A percentile compares a stretch with the other conserved stretches of the same genome.
Evolutionary conservation across 106 monocot genomes (phyloP).

Genomic region (Dactylorhiza incarnata): DNA sequence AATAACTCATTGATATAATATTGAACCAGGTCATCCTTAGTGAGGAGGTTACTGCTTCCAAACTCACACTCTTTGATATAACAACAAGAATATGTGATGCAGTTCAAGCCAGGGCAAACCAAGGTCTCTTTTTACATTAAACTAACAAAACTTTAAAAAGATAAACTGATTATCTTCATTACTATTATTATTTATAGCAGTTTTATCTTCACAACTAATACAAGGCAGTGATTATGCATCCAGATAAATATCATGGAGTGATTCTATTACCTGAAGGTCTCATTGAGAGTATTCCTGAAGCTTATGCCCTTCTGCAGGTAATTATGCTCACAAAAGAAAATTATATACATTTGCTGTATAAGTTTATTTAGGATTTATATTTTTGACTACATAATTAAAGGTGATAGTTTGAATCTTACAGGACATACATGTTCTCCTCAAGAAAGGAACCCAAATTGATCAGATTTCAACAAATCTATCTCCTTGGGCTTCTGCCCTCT

Average conservation of each 20-base stretch:
- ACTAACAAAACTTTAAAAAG: not conserved
- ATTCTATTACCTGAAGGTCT: slow-evolving; percentile 89
- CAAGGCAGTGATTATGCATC: not conserved
- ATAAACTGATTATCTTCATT: not conserved
- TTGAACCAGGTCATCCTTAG: slow-evolving; percentile 52
- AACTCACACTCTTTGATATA: slow-evolving; percentile 43
- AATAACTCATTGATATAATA: not conserved
- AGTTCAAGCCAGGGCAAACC: slow-evolving; percentile 45
- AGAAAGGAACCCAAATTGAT: slow-evolving; percentile 34
- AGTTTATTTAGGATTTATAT: no score
- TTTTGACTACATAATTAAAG: no score
- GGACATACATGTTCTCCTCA: slow-evolving; percentile 71
- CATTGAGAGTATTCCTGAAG: slow-evolving; percentile 82
- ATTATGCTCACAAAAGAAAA: not conserved
- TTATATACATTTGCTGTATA: no score
- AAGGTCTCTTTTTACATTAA: slow-evolving; percentile 18
- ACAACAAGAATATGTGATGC: slow-evolving; percentile 45
- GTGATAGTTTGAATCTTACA: slow-evolving; percentile 12
- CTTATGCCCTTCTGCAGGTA: slow-evolving; percentile 89
- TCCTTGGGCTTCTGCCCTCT: slow-evolving; percentile 72
- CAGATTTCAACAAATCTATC: slow-evolving; percentile 62
- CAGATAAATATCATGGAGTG: slow-evolving; percentile 88
- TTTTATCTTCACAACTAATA: not conserved
- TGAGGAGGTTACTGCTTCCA: slow-evolving; percentile 51
- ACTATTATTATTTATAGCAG: not conserved